A percentile compares a stretch with the other conserved stretches of the same genome.
These are phyloP conservation scores for Neonothopanus nambi DNA, from an alignment of 1,284 basidiomycete genomes.

Conservation along the genomic window DNA sequence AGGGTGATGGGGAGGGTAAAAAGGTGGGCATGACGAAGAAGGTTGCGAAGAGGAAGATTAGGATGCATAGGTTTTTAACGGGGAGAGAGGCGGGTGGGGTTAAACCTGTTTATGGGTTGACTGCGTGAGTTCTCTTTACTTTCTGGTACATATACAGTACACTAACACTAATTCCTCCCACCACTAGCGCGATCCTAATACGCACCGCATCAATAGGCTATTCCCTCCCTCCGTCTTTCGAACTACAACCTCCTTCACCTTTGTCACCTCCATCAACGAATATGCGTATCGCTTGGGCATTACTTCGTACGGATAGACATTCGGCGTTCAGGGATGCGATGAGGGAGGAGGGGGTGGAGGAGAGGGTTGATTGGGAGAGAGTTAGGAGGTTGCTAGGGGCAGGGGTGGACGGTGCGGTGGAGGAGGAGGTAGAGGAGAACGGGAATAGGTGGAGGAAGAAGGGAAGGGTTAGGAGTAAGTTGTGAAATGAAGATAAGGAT, in stretches of 20 bases:
- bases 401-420: not conserved
- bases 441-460: not conserved
- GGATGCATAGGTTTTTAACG: conserved; percentile 79
- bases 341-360: conserved; percentile 44
- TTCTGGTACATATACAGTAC: not conserved
- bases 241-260: not conserved
- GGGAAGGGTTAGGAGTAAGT: not conserved
- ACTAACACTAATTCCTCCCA: not conserved
- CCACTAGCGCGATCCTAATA: conserved; percentile 67
- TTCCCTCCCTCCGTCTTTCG: conserved; percentile 35
- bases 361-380: conserved; percentile 28
- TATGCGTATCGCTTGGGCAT: conserved; percentile 61
- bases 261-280: conserved; percentile 52
- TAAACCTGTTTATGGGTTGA: conserved; percentile 82
- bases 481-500: no score
- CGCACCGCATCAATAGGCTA: conserved; percentile 69
- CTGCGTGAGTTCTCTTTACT: conserved; percentile 57
- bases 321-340: conserved; percentile 52
- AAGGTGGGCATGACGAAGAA: not conserved
- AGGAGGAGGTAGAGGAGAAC: not conserved
- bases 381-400: conserved; percentile 7
- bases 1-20: not conserved
- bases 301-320: conserved; percentile 38
- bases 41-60: conserved; percentile 24
- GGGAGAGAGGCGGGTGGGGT: conserved; percentile 78